These are phyloP conservation scores for Colletotrichum sp. DNA, from an alignment of 2,329 filamentous ascomycete genomes.

Conservation along the genomic window DNA sequence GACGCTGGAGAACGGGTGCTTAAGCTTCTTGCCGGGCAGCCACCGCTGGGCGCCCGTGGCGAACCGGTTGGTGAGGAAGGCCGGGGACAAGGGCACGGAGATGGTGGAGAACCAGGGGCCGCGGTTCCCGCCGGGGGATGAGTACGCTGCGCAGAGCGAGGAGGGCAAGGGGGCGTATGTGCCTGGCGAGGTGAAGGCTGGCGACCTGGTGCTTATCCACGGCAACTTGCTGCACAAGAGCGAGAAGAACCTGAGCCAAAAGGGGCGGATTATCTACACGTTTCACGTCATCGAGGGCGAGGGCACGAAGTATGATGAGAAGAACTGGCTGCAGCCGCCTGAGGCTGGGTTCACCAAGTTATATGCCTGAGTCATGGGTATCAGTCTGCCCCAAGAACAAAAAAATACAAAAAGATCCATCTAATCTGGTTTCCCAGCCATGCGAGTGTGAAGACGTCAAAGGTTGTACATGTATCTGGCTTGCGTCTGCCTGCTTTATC, in stretches of 20 bases:
- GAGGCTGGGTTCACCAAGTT: conserved; percentile 78
- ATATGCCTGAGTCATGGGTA: conserved; percentile 37
- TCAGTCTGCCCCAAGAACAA: conserved; percentile 4
- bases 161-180: conserved; percentile 67
- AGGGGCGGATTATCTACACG: conserved; percentile 93
- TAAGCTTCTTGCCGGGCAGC: conserved; percentile 84
- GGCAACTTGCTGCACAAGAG: conserved; percentile 97
- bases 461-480: background rate
- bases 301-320: conserved; percentile 75
- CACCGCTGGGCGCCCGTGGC: conserved; percentile 76
- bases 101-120: conserved; percentile 74
- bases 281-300: conserved; percentile 95
- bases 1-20: conserved; percentile 82
- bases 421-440: background rate
- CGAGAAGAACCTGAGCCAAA: conserved; percentile 85
- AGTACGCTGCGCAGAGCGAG: conserved; percentile 50
- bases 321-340: conserved; percentile 94
- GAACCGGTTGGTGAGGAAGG: conserved; percentile 76
- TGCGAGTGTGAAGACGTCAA: background rate
- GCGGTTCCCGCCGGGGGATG: conserved; percentile 62
- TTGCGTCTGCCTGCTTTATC: background rate
- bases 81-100: conserved; percentile 61
- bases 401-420: background rate
- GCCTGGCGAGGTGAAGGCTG: conserved; percentile 87
- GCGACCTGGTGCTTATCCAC: conserved; percentile 90